Base-by-base conservation (phyloP, 1,284 basidiomycete species). In the Pholiota adiposa region DNA sequence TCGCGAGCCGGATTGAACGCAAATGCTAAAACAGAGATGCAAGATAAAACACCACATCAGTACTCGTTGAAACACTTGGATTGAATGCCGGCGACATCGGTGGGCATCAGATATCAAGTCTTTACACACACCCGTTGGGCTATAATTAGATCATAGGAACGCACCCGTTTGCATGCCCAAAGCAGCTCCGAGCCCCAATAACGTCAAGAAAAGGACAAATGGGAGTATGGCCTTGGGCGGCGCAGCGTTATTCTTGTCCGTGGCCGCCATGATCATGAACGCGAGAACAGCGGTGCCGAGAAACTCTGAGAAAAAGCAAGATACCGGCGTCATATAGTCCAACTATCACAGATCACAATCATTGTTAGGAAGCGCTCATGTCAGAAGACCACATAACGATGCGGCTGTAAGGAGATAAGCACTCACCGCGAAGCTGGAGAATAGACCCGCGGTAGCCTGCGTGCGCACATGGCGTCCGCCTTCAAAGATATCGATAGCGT, bases 1-100 rank as follows among this genome's bases (percentile, higher is more conserved):
- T 87, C 84, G 54, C 85, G 77, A 2, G 84, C 84, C 23, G 83
- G 82, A 67, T 85, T 86, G 51, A 86, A 72, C 9, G 82, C 80
- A 64, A 80, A 85, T 4, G 75, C 78, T 79, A 54, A n/a, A n/a
- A n/a, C n/a, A n/a, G n/a, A n/a, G n/a, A n/a, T n/a, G n/a, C n/a
- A n/a, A n/a, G n/a, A n/a, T n/a, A n/a, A n/a, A 50, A 1, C 29
- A 18, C 19, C 29, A 16, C 25, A 34, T 19, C 23, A 48, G 33
- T 36, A n/a, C 19, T 44, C 4, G 12, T 46, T 46, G 21, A 1
- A 46, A 46, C 36, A 46, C 23, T 46, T 29, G 18, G 25, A 27
- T 46, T 29, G 27, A 23, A 27, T 46, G 23, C 44, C 44, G 44
- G 44, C 23, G 25, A 27, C 44, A 27, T 25, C 43, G 43, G 19